Conservation (phyloP, 1,284 basidiomycete species). For the Singerocomus inundabilis region DNA sequence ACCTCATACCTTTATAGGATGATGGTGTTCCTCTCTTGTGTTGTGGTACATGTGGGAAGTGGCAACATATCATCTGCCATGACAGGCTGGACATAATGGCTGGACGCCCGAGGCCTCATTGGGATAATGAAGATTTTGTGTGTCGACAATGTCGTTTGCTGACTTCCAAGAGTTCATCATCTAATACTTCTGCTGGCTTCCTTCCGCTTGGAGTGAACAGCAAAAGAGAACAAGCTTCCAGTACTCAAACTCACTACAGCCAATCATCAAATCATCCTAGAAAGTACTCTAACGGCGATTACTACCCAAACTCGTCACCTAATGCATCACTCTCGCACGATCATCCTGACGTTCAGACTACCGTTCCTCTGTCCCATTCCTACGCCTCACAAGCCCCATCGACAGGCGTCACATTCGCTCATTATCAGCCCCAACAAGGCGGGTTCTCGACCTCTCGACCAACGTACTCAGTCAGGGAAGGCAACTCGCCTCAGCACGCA, state of each 20-base stretch:
- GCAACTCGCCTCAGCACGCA: conserved; percentile 18
- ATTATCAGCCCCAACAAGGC: conserved; percentile 36
- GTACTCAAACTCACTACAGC: conserved; percentile 12
- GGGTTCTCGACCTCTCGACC: conserved; percentile 36
- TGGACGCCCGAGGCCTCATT: conserved; percentile 63
- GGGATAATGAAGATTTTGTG: conserved; percentile 67
- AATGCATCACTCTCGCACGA: conserved; percentile 25
- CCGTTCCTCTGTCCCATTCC: conserved; percentile 18
- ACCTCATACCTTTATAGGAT: conserved; percentile 47
- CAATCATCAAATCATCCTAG: conserved; percentile 15
- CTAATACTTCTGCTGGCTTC: conserved; percentile 7
- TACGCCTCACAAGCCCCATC: conserved; percentile 20
- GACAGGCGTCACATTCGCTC: conserved; percentile 33
- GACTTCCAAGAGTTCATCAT: conserved; percentile 12
- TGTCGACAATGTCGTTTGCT: conserved; percentile 49
- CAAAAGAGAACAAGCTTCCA: conserved; percentile 13
- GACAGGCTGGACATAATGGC: conserved; percentile 58
- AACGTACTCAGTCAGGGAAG: conserved; percentile 30
- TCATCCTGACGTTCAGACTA: conserved; percentile 19
- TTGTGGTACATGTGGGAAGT: conserved; percentile 75
- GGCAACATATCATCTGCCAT: conserved; percentile 83
- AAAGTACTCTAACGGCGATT: conserved; percentile 16
- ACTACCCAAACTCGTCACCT: conserved; percentile 17
- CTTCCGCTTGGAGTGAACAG: conserved; percentile 9
- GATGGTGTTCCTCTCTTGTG: conserved; percentile 75